Conservation (phyloP, 1,139 yeast genomes). For the Suhomyces bokatorum region DNA sequence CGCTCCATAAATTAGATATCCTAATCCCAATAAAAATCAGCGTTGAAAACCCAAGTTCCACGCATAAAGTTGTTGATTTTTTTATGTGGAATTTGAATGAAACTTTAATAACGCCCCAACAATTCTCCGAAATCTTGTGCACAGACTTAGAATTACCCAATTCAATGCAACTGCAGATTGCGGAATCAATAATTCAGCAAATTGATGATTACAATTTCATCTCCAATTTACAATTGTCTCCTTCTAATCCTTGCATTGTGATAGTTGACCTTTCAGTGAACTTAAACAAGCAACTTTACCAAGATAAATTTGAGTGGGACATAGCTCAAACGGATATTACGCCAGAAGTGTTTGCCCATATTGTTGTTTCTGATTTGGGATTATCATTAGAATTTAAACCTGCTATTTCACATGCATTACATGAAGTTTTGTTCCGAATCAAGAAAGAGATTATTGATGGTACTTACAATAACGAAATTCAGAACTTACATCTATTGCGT, state of each 20-base stretch:
- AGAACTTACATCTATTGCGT: conserved; percentile 45
- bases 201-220: conserved; percentile 65
- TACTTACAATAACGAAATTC: conserved; percentile 48
- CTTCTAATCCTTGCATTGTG: conserved; percentile 71
- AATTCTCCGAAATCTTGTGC: conserved; percentile 77
- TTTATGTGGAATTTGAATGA: conserved; percentile 92
- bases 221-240: conserved; percentile 60
- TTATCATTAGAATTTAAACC: conserved; percentile 83
- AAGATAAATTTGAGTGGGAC: conserved; percentile 97
- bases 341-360: conserved; percentile 82
- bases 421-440: conserved; percentile 73
- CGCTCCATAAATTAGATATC: conserved; percentile 35
- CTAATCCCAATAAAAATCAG: conserved; percentile 80
- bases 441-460: conserved; percentile 90
- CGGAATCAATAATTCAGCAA: conserved; percentile 74
- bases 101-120: conserved; percentile 73
- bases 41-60: conserved; percentile 66
- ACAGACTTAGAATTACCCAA: conserved; percentile 80
- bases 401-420: conserved; percentile 84
- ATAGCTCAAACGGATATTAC: conserved; percentile 61
- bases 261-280: conserved; percentile 81
- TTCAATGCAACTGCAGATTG: conserved; percentile 61
- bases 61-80: conserved; percentile 67
- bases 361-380: conserved; percentile 83
- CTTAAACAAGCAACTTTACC: conserved; percentile 78